Base-by-base conservation (phyloP, 208 protist species). In the Leptomonas pyrrhocoris region DNA sequence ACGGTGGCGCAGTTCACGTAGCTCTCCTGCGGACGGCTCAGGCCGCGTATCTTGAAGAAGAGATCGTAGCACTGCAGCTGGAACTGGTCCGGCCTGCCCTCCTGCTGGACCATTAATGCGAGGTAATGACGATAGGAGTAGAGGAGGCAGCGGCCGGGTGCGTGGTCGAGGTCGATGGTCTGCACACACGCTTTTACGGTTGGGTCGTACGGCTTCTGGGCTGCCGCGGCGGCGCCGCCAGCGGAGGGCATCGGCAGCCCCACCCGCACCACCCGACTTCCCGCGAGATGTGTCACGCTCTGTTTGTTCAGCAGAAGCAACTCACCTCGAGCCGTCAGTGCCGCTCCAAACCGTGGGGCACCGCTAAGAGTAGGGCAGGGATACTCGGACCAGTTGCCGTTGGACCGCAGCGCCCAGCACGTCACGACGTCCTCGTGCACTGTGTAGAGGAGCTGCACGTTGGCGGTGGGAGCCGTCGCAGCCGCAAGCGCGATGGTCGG, bases 21-120 rank as follows among this genome's bases (percentile, higher is more conserved):
- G 48, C 27, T 64, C 64, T 89, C 82, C 67, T 91, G 86, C 45
- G 72, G 78, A 18, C 83, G 82, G 27, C 70, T 85, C 58, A 96
- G 94, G 12, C 92, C 96, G 43, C 96, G 88, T 56, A 98, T 88
- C 30, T 89, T 89, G 81, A 98, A 97, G 23, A 77, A 57, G 7
- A 96, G 31, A 70, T 99, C 96, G 74, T 97, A 98, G 50, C 93
- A 77, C 48, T 89, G 85, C 54, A 95, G 64, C 62, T 80, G 68
- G 36, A 92, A 81, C 19, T 88, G 88, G 31, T 83, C 80, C 25
- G 73, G 58, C 23, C 67, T 58, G 21, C 63, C 69, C 8, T 74
- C 78, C 62, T 80, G 80, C 21, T 88, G 79, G n/a, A 85, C 85
- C 16, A 98, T 70, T 2, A 98, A 68, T 0, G 97, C 77, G 12